Evolutionary conservation across 2,329 filamentous ascomycete genomes (phyloP).

Genomic region (Xylariomycetidae sp.): DNA sequence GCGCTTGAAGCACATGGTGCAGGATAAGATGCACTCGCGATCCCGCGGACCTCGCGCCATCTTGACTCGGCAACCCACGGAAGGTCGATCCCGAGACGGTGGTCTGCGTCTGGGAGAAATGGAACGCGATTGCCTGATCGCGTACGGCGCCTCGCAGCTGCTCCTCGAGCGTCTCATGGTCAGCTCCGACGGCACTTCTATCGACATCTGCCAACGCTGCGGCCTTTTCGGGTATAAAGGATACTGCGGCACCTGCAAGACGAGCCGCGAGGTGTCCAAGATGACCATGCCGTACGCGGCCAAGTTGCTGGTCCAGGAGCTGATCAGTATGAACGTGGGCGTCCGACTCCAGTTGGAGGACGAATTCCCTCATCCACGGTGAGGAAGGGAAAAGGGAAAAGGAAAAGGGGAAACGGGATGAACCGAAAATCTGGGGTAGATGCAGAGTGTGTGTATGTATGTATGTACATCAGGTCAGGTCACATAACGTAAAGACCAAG

Average conservation of each 20-base stretch:
- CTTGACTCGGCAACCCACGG: conserved; percentile 90
- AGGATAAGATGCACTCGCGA: conserved; percentile 98
- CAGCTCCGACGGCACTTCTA: conserved; percentile 81
- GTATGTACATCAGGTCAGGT: too few relatives aligned
- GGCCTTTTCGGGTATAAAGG: conserved; percentile 94
- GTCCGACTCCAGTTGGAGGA: conserved; percentile 87
- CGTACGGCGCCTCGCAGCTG: conserved; percentile 90
- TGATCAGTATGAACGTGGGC: conserved; percentile 98
- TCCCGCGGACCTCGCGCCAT: conserved; percentile 86
- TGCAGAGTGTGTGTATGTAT: too few relatives aligned
- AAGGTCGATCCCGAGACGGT: conserved; percentile 88
- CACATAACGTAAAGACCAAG: too few relatives aligned
- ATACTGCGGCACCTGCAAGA: conserved; percentile 91
- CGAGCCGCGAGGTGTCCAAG: conserved; percentile 74
- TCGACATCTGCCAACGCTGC: conserved; percentile 91
- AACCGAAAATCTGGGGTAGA: too few relatives aligned
- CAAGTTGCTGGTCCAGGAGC: conserved; percentile 90
- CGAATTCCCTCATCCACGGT: conserved; percentile 71
- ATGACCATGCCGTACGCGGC: conserved; percentile 98
- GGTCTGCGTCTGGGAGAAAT: conserved; percentile 94
- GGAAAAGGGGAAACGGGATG: too few relatives aligned
- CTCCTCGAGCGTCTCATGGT: conserved; percentile 93
- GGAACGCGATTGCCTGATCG: conserved; percentile 97
- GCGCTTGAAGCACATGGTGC: conserved; percentile 99
- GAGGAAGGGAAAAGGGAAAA: too few relatives aligned